A percentile compares a stretch with the other conserved stretches of the same genome.
These are phyloP conservation scores for Hypoxylon perforatum DNA, from an alignment of 495 filamentous ascomycete species.

Conservation along the genomic window DNA sequence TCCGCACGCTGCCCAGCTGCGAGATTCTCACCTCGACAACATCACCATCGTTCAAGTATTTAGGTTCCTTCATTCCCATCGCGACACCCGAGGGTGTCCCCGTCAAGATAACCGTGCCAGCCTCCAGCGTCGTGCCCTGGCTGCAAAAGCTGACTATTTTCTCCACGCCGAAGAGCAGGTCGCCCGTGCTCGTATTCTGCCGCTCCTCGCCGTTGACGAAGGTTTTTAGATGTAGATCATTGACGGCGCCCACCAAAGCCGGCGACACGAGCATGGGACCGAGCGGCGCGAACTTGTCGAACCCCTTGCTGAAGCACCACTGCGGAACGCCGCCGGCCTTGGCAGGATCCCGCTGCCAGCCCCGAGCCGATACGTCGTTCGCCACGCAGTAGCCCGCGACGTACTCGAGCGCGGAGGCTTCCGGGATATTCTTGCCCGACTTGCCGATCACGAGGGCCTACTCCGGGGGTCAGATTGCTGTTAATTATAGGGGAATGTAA, in stretches of 20 bases:
- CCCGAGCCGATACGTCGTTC: slow-evolving; percentile 46
- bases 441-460: slow-evolving; percentile 17
- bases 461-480: too few relatives aligned
- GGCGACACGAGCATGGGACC: slow-evolving; percentile 62
- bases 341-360: slow-evolving; percentile 44
- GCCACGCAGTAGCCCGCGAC: slow-evolving; percentile 46
- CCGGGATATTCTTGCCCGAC: slow-evolving; percentile 49
- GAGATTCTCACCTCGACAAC: slow-evolving; percentile 70
- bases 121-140: slow-evolving; percentile 57
- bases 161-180: slow-evolving; percentile 37
- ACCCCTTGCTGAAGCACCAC: slow-evolving; percentile 52
- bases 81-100: slow-evolving; percentile 57
- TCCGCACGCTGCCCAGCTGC: slow-evolving; percentile 57
- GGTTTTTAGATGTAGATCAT: slow-evolving; percentile 32
- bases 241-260: slow-evolving; percentile 17
- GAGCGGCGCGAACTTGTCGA: slow-evolving; percentile 53
- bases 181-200: slow-evolving; percentile 36
- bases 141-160: slow-evolving; percentile 38
- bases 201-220: slow-evolving; percentile 41
- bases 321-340: slow-evolving; percentile 40
- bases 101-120: slow-evolving; percentile 58
- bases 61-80: slow-evolving; percentile 64
- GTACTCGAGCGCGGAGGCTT: slow-evolving; percentile 45
- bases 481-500: too few relatives aligned
- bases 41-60: slow-evolving; percentile 68